These are phyloP conservation scores for Sarocladium brachiariae DNA, from an alignment of 2,329 filamentous ascomycete genomes.

Conservation along the genomic window DNA sequence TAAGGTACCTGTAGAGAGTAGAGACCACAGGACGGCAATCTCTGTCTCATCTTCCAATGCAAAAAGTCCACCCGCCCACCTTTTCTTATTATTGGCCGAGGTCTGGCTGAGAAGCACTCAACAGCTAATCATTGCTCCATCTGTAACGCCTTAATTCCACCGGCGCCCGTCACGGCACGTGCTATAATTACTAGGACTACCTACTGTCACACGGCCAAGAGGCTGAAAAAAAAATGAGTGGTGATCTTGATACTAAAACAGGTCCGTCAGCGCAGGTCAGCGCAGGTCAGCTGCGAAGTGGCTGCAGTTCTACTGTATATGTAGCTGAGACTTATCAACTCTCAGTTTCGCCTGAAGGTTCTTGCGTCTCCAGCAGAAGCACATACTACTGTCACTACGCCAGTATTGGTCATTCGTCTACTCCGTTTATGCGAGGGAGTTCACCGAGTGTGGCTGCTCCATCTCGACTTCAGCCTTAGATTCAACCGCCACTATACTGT, in stretches of 20 bases:
- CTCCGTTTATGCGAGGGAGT: neutral
- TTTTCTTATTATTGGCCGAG: neutral
- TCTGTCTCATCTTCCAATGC: neutral
- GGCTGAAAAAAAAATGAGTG: neutral
- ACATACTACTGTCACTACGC: too few species aligned
- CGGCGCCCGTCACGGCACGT: slow-evolving; percentile 2
- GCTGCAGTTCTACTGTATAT: neutral
- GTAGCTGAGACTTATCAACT: neutral
- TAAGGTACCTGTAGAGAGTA: too few species aligned
- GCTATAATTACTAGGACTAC: neutral
- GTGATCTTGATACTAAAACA: neutral
- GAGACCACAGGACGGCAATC: too few species aligned
- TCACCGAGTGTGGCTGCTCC: neutral
- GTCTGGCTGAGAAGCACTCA: neutral
- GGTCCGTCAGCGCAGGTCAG: neutral
- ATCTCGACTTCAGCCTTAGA: neutral
- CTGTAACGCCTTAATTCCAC: neutral
- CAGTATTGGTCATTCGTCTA: neutral
- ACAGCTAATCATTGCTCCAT: slow-evolving; percentile 1
- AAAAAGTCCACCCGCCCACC: neutral
- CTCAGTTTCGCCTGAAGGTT: too few species aligned
- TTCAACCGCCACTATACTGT: too few species aligned
- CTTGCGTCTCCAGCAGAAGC: too few species aligned
- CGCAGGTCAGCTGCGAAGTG: neutral
- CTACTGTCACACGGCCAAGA: too few species aligned